These are phyloP conservation scores for Lentinula sp. DNA, from an alignment of 768 basidiomycete species.

Conservation along the genomic window DNA sequence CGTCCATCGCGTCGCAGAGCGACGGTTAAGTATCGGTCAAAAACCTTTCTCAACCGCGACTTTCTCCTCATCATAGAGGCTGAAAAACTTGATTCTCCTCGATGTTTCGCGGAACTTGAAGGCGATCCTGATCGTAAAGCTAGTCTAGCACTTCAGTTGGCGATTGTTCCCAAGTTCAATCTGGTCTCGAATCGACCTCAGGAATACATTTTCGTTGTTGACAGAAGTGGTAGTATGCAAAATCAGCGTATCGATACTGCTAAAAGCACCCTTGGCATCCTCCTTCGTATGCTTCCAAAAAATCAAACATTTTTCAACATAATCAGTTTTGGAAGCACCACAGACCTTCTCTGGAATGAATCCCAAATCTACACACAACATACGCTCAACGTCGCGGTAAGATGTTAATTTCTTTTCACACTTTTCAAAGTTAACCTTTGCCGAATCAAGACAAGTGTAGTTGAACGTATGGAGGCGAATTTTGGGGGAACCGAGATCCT, in stretches of 20 bases:
- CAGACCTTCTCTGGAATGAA: slow-evolving; percentile 25
- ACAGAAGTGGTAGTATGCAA: slow-evolving; percentile 52
- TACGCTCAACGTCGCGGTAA: slow-evolving; percentile 30
- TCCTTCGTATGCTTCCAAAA: slow-evolving; percentile 43
- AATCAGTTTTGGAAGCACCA: slow-evolving; percentile 39
- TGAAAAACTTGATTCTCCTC: slow-evolving; percentile 42
- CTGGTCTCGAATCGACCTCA: slow-evolving; percentile 35
- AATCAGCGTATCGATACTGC: slow-evolving; percentile 36
- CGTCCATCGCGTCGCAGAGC: slow-evolving; percentile 32
- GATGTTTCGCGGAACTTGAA: slow-evolving; percentile 48
- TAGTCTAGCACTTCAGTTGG: slow-evolving; percentile 46
- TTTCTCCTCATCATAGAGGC: slow-evolving; percentile 47
- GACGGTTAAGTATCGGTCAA: slow-evolving; percentile 32
- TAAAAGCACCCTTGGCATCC: slow-evolving; percentile 36
- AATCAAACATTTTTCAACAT: slow-evolving; percentile 46
- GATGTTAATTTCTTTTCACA: slow-evolving; percentile 8
- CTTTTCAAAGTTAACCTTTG: background rate
- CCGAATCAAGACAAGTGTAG: slow-evolving; percentile 27
- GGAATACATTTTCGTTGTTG: slow-evolving; percentile 58
- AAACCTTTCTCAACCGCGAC: slow-evolving; percentile 36
- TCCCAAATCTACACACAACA: slow-evolving; percentile 26
- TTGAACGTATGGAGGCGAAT: slow-evolving; percentile 33
- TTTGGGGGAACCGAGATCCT: slow-evolving; percentile 48
- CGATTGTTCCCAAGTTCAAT: slow-evolving; percentile 46
- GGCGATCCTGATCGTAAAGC: slow-evolving; percentile 16